These are phyloP conservation scores for Pseudogymnoascus pannorum DNA, from an alignment of 2,329 filamentous ascomycete genomes.

Conservation along the genomic window DNA sequence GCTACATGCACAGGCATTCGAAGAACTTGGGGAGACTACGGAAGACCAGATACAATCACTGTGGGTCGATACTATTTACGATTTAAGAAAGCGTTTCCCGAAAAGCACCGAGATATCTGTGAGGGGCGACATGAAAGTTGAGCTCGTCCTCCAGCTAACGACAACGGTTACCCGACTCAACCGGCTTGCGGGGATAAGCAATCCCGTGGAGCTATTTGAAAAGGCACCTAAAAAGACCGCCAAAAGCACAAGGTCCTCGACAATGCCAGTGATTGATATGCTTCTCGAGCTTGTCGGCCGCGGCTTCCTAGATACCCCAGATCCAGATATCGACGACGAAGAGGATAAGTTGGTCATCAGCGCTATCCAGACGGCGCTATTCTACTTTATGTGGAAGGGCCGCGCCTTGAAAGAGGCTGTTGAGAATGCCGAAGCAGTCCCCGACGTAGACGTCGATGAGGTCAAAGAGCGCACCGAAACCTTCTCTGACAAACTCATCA, in stretches of 20 bases:
- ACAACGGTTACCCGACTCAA: conserved; percentile 72
- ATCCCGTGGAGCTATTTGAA: conserved; percentile 72
- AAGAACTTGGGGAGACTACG: conserved; percentile 80
- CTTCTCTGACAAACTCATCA: conserved; percentile 57
- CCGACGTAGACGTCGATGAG: conserved; percentile 52
- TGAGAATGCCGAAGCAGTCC: conserved; percentile 45
- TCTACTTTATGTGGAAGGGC: conserved; percentile 96
- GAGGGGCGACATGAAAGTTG: conserved; percentile 60
- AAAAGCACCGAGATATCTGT: conserved; percentile 57
- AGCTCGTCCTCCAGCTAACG: conserved; percentile 60
- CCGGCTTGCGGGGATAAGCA: conserved; percentile 71
- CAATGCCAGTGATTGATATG: conserved; percentile 54
- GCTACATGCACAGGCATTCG: conserved; percentile 75
- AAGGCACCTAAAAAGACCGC: conserved; percentile 38
- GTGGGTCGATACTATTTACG: conserved; percentile 77
- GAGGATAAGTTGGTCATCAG: conserved; percentile 74
- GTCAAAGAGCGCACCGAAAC: conserved; percentile 48
- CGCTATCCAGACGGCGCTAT: conserved; percentile 68
- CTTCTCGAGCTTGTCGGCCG: conserved; percentile 67
- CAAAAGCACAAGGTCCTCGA: conserved; percentile 30
- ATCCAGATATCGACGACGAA: conserved; percentile 63
- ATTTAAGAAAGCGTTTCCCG: conserved; percentile 49
- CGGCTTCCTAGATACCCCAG: conserved; percentile 60
- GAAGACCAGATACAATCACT: conserved; percentile 72
- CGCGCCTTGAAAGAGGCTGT: conserved; percentile 51